Base-by-base conservation (phyloP, 495 filamentous ascomycete genomes). In the Penicillium verhagenii region DNA sequence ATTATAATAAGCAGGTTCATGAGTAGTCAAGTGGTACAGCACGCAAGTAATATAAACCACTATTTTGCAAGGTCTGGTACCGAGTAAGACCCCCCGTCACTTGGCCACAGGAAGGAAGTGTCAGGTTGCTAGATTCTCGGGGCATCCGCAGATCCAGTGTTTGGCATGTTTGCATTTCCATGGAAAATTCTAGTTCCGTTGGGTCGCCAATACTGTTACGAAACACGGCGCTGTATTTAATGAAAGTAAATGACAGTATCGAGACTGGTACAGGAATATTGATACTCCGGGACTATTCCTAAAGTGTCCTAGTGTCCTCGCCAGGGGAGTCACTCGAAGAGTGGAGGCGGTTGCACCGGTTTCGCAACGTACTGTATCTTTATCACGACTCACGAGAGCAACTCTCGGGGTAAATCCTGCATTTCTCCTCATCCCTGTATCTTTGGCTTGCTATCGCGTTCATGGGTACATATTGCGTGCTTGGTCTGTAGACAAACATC, bases 1-100 rank as follows among this genome's bases (percentile, higher is more conserved):
- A 56, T 47, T 38, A 50, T 52, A 45, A 62, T 58, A 54, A 61
- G 33, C 53, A 55, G 56, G 35, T 57, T 58, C 57, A 64, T 64
- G 24, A 31, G 44, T 54, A 60, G 42, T 54, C 55, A 53, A 23
- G 21, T 55, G 35, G 50, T 47, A 62, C 38, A 56, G 50, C 42
- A 54, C 11, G 28, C 43, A 57, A 45, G 48, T 57, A 50, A 47
- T 52, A 18, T 11, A 54, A 57, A 47, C 35, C 47, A 58, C 43
- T 58, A 56, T 52, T 64, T n/a, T 54, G 42, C 52, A 53, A 50
- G 38, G 29, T 52, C 40, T 47, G 28, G 57, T 50, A 23, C 23
- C 52, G 47, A 60, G 38, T 48, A 56, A 60, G 23, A 16, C 52
- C 53, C 46, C 16, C 50, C n/a, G 25, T 53, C 52, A 54, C 56